Percentiles rank a stretch among this genome's conserved stretches.
Evolutionary conservation across 805 yeast genomes (phyloP).

Genomic region (Saturnispora halmiae): DNA sequence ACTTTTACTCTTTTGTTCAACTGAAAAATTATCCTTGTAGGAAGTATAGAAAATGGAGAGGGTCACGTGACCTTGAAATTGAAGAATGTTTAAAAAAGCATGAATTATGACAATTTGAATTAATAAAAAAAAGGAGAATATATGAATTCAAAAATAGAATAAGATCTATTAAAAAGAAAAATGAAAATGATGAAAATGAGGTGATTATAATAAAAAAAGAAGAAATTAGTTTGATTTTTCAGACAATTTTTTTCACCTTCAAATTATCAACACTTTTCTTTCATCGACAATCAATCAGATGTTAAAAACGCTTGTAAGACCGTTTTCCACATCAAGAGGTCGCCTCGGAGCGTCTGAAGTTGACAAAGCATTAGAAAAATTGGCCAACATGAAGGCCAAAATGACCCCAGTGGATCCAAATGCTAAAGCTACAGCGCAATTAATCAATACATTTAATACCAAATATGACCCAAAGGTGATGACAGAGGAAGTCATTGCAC

Average conservation of each 20-base stretch:
- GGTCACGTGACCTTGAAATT: slow-evolving; percentile 2
- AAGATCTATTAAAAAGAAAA: no score
- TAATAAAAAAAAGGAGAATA: no score
- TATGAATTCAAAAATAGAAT: no score
- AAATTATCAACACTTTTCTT: slow-evolving; percentile 1
- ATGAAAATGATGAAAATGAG: no score
- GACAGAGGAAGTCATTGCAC: slow-evolving; percentile 28
- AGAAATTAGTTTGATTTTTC: no score
- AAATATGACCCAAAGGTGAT: slow-evolving; percentile 31
- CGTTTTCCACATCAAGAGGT: neutral
- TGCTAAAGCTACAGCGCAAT: slow-evolving; percentile 16
- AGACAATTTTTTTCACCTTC: neutral
- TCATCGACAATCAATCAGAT: neutral
- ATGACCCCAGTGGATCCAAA: slow-evolving; percentile 15
- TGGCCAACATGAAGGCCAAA: slow-evolving; percentile 20
- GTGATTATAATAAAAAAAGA: no score
- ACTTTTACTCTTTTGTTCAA: neutral
- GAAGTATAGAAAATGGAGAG: neutral
- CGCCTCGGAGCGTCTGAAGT: slow-evolving; percentile 10
- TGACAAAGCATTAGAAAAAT: slow-evolving; percentile 21
- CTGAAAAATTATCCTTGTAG: neutral
- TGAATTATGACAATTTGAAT: neutral
- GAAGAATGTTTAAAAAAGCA: no score
- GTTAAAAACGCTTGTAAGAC: slow-evolving; percentile 2
- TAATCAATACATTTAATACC: slow-evolving; percentile 22